phyloP scores from a whole-genome alignment of 345 rosid species.

The Lumnitzera racemosa region DNA sequence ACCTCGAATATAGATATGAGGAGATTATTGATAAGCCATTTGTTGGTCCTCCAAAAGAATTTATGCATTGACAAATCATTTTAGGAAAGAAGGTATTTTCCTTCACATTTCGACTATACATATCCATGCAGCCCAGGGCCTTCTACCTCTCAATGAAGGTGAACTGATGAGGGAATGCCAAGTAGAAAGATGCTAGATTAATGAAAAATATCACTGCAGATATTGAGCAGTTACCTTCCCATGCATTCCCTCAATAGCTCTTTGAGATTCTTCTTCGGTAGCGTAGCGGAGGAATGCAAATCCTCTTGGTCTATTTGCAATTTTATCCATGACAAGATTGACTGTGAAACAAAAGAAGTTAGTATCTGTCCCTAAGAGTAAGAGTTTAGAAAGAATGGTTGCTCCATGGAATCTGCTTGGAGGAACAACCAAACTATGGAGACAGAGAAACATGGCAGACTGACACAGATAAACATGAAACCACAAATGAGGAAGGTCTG shows the following conservation, averaged over 20 bases:
- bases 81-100: too few relatives aligned
- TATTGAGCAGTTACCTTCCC: constrained; percentile 51
- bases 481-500: neutral
- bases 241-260: constrained; percentile 80
- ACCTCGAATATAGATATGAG: neutral
- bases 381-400: too few relatives aligned
- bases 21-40: neutral
- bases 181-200: neutral
- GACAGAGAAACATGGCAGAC: too few relatives aligned
- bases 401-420: too few relatives aligned
- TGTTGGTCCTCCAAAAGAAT: too few relatives aligned
- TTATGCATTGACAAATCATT: too few relatives aligned
- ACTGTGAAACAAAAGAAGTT: constrained; percentile 21
- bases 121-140: too few relatives aligned
- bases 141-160: too few relatives aligned
- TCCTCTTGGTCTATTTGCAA: constrained; percentile 72
- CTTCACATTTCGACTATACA: too few relatives aligned
- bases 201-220: neutral
- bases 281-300: constrained; percentile 70
- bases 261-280: constrained; percentile 62
- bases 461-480: too few relatives aligned
- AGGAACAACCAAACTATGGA: too few relatives aligned
- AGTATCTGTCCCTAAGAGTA: neutral
- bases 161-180: too few relatives aligned
- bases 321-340: constrained; percentile 74